phyloP scores from a whole-genome alignment of 1,284 basidiomycete genomes.

The Trichosporon ovoides region DNA sequence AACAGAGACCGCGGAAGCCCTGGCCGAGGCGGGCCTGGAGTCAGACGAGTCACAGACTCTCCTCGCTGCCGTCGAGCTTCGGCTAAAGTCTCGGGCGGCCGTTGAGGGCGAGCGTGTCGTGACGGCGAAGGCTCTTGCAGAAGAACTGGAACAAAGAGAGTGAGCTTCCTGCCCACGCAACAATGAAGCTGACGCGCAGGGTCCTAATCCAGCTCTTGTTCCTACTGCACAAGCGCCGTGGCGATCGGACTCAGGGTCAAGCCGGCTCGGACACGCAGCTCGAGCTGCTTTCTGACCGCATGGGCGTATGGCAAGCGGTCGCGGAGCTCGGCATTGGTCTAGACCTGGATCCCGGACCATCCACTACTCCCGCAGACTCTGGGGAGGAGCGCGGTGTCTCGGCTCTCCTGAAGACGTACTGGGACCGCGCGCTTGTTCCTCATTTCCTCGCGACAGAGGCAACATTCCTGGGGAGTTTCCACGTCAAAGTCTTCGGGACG shows the following conservation, averaged over 20 bases:
- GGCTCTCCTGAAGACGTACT: slow-evolving; percentile 25
- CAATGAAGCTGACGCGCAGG: slow-evolving; percentile 21
- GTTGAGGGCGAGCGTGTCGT: slow-evolving; percentile 24
- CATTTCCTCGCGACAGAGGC: slow-evolving; percentile 28
- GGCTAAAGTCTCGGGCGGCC: slow-evolving; percentile 20
- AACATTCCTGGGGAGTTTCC: slow-evolving; percentile 29
- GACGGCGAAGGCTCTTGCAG: slow-evolving; percentile 22
- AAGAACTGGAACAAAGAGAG: slow-evolving; percentile 42
- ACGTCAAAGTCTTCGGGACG: slow-evolving; percentile 38
- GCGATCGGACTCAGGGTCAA: slow-evolving; percentile 3
- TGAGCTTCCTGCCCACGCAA: slow-evolving; percentile 21
- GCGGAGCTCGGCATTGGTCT: slow-evolving; percentile 33
- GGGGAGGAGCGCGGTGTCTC: slow-evolving; percentile 14
- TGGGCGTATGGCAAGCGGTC: slow-evolving; percentile 43
- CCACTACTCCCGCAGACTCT: slow-evolving; percentile 10
- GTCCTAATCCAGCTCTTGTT: slow-evolving; percentile 34
- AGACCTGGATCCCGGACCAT: background rate
- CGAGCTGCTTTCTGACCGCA: slow-evolving; percentile 37
- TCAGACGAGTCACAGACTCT: slow-evolving; percentile 21
- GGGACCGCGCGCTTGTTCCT: slow-evolving; percentile 18
- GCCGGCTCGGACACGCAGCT: slow-evolving; percentile 28
- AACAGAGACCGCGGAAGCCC: background rate
- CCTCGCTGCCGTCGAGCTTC: slow-evolving; percentile 23
- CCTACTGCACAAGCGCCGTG: slow-evolving; percentile 28
- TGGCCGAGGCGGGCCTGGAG: slow-evolving; percentile 2